phyloP scores from a whole-genome alignment of 2,329 filamentous ascomycete species.

The Sporothrix protearum region DNA sequence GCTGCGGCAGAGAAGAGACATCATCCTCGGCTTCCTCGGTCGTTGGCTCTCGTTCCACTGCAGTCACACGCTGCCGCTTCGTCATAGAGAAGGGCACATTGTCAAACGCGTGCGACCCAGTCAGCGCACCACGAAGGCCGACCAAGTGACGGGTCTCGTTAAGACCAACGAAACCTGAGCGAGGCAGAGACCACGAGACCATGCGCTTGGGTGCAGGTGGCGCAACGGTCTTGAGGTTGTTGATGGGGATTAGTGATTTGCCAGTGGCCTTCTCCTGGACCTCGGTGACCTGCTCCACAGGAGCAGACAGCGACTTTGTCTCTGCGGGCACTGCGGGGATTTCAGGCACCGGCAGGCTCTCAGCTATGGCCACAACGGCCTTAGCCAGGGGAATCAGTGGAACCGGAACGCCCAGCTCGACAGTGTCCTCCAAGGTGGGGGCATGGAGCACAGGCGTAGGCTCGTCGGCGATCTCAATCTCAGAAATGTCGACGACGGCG shows the following conservation, averaged over 20 bases:
- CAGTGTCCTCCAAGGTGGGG: neutral
- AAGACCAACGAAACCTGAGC: constrained; percentile 35
- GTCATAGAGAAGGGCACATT: neutral
- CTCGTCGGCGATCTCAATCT: neutral
- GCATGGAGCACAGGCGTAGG: constrained; percentile 5
- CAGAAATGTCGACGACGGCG: neutral
- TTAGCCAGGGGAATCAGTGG: neutral
- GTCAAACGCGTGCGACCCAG: constrained; percentile 31
- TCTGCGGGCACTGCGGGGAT: neutral
- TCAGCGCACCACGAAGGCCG: constrained; percentile 34
- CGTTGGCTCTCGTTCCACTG: neutral
- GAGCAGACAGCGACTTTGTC: neutral
- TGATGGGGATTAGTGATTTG: neutral
- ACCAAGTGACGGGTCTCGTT: constrained; percentile 32
- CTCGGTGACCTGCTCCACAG: neutral
- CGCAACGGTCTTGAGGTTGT: neutral
- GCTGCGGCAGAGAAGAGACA: neutral
- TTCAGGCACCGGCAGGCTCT: neutral
- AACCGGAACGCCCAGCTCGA: neutral
- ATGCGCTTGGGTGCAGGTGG: neutral
- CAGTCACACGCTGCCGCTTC: neutral
- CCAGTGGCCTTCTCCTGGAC: neutral
- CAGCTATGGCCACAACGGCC: neutral
- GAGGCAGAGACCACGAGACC: constrained; percentile 27
- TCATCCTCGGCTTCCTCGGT: constrained; percentile 7